phyloP scores from a whole-genome alignment of 352 stramenopile species.

The Globisporangium cederbergense region DNA sequence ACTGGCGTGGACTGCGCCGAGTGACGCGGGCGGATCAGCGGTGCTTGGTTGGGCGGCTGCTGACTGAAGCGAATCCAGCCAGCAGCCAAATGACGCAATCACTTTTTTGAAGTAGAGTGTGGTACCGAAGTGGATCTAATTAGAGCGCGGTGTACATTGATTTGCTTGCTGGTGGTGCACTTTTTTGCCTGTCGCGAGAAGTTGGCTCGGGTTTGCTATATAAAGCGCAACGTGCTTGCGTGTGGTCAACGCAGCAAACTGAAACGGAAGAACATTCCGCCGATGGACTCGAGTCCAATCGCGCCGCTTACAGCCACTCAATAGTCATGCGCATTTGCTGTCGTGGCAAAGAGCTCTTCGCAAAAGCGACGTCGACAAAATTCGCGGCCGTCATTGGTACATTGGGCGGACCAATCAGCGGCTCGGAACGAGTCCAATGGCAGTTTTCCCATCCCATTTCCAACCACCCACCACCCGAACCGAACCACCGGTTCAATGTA shows the following conservation, averaged over 20 bases:
- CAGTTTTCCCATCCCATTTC: too few relatives aligned
- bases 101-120: neutral
- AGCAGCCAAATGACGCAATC: conserved; percentile 4
- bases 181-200: neutral
- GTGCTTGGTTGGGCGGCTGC: neutral
- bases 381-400: conserved; percentile 17
- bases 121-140: neutral
- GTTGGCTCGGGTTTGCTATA: too few relatives aligned
- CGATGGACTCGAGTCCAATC: conserved; percentile 11
- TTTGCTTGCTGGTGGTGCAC: neutral
- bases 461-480: too few relatives aligned
- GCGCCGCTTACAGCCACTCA: neutral
- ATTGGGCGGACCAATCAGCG: conserved; percentile 16
- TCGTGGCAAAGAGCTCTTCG: too few relatives aligned
- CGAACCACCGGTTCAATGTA: too few relatives aligned
- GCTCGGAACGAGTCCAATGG: conserved; percentile 5
- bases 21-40: neutral
- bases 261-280: conserved; percentile 15
- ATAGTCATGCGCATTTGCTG: neutral
- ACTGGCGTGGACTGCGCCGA: neutral
- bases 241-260: conserved; percentile 6
- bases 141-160: conserved; percentile 6
- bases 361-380: conserved; percentile 17
- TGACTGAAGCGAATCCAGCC: too few relatives aligned
- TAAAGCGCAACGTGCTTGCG: too few relatives aligned